phyloP scores from a whole-genome alignment of 2,329 filamentous ascomycete species.

The Dactylella cylindrospora region DNA sequence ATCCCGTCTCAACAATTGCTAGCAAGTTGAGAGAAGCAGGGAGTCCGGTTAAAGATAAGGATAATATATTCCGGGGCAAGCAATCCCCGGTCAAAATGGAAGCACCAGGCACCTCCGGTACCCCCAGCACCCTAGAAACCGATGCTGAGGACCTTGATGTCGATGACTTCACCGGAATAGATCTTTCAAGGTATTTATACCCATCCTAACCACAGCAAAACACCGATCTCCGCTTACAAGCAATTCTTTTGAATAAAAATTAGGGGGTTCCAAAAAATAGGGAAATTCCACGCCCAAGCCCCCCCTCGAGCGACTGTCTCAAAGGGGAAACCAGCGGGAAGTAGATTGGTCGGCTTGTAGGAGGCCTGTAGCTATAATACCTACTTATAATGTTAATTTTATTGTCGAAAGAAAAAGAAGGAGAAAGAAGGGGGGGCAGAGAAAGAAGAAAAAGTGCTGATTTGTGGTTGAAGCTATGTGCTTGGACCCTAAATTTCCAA shows the following conservation, averaged over 20 bases:
- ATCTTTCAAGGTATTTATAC: slow-evolving; percentile 31
- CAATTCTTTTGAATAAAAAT: neutral
- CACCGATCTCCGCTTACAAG: neutral
- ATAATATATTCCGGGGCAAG: slow-evolving; percentile 35
- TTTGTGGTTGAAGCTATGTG: too few relatives aligned
- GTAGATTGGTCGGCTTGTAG: too few relatives aligned
- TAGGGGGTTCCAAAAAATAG: slow-evolving; percentile 44
- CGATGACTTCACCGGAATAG: slow-evolving; percentile 42
- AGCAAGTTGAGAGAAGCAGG: slow-evolving; percentile 31
- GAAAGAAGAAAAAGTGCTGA: too few relatives aligned
- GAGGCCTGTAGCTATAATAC: too few relatives aligned
- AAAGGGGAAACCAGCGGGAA: too few relatives aligned
- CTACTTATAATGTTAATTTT: too few relatives aligned
- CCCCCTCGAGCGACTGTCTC: too few relatives aligned
- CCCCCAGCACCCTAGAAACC: slow-evolving; percentile 4
- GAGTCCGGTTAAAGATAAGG: slow-evolving; percentile 34
- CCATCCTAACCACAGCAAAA: slow-evolving; percentile 1
- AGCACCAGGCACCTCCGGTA: neutral
- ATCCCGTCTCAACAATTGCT: slow-evolving; percentile 31
- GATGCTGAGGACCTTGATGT: slow-evolving; percentile 26
- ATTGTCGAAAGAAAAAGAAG: too few relatives aligned
- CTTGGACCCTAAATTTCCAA: too few relatives aligned
- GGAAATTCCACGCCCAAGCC: slow-evolving; percentile 36
- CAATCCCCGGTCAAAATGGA: slow-evolving; percentile 35
- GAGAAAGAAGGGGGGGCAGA: too few relatives aligned